A percentile compares a stretch with the other conserved stretches of the same genome.
These are phyloP conservation scores for Calonectria honghensis DNA, from an alignment of 2,329 filamentous ascomycete genomes.

Conservation along the genomic window DNA sequence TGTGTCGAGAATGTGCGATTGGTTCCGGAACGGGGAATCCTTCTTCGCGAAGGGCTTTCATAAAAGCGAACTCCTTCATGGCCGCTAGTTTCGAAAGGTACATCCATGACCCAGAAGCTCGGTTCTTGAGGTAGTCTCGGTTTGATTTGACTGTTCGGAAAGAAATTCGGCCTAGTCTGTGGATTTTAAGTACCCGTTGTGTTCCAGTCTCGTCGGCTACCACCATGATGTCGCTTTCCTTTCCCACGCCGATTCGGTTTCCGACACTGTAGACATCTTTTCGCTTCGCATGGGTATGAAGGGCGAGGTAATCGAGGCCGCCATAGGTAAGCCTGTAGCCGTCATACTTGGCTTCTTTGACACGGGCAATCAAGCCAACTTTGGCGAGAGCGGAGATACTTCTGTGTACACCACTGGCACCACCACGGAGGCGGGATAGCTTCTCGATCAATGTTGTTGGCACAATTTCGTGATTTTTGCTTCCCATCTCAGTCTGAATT, in stretches of 20 bases:
- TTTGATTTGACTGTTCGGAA: conserved; percentile 98
- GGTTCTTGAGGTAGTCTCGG: conserved; percentile 93
- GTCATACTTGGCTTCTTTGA: conserved; percentile 98
- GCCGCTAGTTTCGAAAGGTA: conserved; percentile 95
- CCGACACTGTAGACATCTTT: conserved; percentile 93
- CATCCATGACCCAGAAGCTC: conserved; percentile 92
- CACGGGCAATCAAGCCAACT: conserved; percentile 89
- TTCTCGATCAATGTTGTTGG: conserved; percentile 92
- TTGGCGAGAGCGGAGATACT: conserved; percentile 95
- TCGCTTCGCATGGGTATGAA: conserved; percentile 89
- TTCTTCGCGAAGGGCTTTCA: conserved; percentile 88
- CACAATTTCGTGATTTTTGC: conserved; percentile 97
- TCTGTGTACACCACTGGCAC: conserved; percentile 85
- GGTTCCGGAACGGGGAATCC: conserved; percentile 94
- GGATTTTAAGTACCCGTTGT: conserved; percentile 94
- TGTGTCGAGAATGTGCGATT: conserved; percentile 92
- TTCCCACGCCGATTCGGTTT: conserved; percentile 95
- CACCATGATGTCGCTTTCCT: conserved; percentile 97
- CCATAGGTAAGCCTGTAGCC: conserved; percentile 98
- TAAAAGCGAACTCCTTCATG: conserved; percentile 95
- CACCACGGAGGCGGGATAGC: conserved; percentile 86
- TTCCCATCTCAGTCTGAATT: conserved; percentile 89
- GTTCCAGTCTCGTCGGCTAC: conserved; percentile 86
- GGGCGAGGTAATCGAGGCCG: conserved; percentile 96
- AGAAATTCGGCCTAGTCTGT: conserved; percentile 94